Evolutionary conservation across 805 yeast species (phyloP).

Genomic region (Candida railenensis): DNA sequence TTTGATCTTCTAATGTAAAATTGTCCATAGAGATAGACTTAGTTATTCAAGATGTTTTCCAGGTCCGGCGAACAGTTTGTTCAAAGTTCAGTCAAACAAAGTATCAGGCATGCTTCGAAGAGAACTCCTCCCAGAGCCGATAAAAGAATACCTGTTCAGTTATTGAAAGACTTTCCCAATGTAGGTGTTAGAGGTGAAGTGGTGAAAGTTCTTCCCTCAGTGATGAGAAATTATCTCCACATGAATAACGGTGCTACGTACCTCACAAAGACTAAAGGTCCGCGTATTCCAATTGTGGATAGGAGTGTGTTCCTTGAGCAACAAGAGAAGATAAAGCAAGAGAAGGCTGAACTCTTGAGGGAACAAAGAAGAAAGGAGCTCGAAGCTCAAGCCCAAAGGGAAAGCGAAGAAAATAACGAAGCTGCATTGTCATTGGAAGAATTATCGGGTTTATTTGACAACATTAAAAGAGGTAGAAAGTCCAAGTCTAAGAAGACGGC

Average conservation of each 20-base stretch:
- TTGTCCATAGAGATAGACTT: too few species aligned
- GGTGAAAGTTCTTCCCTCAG: conserved; percentile 70
- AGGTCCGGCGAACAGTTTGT: background rate
- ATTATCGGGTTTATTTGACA: conserved; percentile 33
- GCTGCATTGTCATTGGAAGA: conserved; percentile 38
- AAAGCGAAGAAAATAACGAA: conserved; percentile 9
- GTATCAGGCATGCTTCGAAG: background rate
- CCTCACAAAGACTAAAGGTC: conserved; percentile 37
- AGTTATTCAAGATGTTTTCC: background rate
- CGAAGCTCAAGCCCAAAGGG: conserved; percentile 6
- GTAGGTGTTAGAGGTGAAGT: conserved; percentile 74
- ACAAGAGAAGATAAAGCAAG: conserved; percentile 3
- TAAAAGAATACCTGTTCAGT: conserved; percentile 66
- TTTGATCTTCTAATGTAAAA: too few species aligned
- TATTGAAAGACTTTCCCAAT: conserved; percentile 63
- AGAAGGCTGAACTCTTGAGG: conserved; percentile 4
- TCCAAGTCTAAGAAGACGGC: conserved; percentile 4
- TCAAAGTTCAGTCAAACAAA: background rate
- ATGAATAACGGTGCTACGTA: conserved; percentile 73
- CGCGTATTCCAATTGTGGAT: conserved; percentile 42
- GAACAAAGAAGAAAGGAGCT: conserved; percentile 8
- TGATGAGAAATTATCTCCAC: conserved; percentile 79
- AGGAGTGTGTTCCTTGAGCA: conserved; percentile 6
- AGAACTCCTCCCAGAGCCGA: conserved; percentile 11
- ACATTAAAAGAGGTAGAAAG: conserved; percentile 18